These are phyloP conservation scores for Aspergillus cristatus DNA, from an alignment of 495 filamentous ascomycete genomes.

Conservation along the genomic window DNA sequence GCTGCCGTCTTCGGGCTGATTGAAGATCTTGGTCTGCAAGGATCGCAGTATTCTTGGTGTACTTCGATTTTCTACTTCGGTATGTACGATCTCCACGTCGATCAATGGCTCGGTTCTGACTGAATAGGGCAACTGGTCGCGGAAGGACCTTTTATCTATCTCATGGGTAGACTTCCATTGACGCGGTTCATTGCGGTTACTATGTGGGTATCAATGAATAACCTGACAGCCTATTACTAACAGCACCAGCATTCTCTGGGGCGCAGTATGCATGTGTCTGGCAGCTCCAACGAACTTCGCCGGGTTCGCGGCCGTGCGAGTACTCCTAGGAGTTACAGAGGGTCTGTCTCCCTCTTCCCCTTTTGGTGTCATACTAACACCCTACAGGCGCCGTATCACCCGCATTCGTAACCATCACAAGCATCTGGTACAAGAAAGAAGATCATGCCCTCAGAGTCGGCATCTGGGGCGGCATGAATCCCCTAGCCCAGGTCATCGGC, in stretches of 20 bases:
- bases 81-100: too few relatives aligned
- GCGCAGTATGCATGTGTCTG: slow-evolving; percentile 35
- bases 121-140: slow-evolving; percentile 4
- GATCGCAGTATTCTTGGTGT: slow-evolving; percentile 38
- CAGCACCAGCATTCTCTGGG: slow-evolving; percentile 17
- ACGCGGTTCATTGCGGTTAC: slow-evolving; percentile 4
- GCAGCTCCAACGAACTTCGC: slow-evolving; percentile 37
- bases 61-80: slow-evolving; percentile 28
- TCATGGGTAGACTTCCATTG: slow-evolving; percentile 39
- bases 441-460: slow-evolving; percentile 40
- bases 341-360: too few relatives aligned
- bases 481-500: slow-evolving; percentile 52
- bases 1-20: slow-evolving; percentile 40
- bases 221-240: too few relatives aligned
- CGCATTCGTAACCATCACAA: slow-evolving; percentile 15
- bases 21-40: slow-evolving; percentile 30
- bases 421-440: slow-evolving; percentile 31
- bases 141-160: slow-evolving; percentile 18
- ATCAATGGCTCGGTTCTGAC: too few relatives aligned
- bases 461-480: slow-evolving; percentile 35
- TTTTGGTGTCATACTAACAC: too few relatives aligned
- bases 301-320: slow-evolving; percentile 35
- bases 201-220: slow-evolving; percentile 1
- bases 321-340: slow-evolving; percentile 41
- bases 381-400: slow-evolving; percentile 23